These are phyloP conservation scores for Erythrobasidium hasegawianum DNA, from an alignment of 1,284 basidiomycete species.

Conservation along the genomic window DNA sequence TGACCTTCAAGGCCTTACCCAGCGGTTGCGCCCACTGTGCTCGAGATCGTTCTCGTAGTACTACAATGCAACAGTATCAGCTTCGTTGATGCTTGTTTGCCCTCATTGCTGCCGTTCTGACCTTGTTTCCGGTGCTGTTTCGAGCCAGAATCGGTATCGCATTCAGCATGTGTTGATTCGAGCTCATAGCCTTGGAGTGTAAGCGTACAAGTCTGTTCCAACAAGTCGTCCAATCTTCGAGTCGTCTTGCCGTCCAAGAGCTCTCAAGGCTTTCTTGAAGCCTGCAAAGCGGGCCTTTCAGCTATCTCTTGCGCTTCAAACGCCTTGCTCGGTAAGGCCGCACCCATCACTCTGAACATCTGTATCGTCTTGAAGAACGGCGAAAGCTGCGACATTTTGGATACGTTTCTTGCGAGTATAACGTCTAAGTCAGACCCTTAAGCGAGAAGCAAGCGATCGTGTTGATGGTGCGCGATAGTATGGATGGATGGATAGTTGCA, in stretches of 20 bases:
- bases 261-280: slow-evolving; percentile 51
- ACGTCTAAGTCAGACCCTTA: too few relatives aligned
- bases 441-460: too few relatives aligned
- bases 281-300: too few relatives aligned
- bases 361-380: too few relatives aligned
- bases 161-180: background rate
- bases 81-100: slow-evolving; percentile 21
- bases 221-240: slow-evolving; percentile 75
- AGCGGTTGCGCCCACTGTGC: slow-evolving; percentile 78
- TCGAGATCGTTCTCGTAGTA: slow-evolving; percentile 87
- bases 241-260: slow-evolving; percentile 56
- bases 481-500: too few relatives aligned
- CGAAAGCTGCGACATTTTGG: too few relatives aligned
- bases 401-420: too few relatives aligned
- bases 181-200: slow-evolving; percentile 49
- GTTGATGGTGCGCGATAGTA: too few relatives aligned
- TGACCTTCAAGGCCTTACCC: slow-evolving; percentile 67
- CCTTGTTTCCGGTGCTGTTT: background rate
- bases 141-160: background rate
- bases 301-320: too few relatives aligned
- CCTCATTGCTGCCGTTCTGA: background rate
- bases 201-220: slow-evolving; percentile 70
- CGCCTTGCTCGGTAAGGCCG: too few relatives aligned
- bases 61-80: slow-evolving; percentile 70
- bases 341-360: too few relatives aligned